These are phyloP conservation scores for Curvularia sp. DNA, from an alignment of 2,329 filamentous ascomycete genomes.

Conservation along the genomic window DNA sequence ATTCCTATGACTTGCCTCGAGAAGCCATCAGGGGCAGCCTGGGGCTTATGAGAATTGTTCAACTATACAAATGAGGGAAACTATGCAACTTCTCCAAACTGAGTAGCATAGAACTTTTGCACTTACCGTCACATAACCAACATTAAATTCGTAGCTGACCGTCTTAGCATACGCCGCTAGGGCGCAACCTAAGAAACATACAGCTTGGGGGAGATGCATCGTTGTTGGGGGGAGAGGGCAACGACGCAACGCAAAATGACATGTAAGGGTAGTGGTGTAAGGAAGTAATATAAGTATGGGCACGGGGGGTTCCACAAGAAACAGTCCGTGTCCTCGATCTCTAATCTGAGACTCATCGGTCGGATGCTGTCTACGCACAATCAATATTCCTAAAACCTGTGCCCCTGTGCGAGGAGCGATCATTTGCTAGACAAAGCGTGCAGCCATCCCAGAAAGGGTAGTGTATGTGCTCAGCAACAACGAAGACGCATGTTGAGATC, in stretches of 20 bases:
- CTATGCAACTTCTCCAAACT: background rate
- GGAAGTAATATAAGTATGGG: slow-evolving; percentile 9
- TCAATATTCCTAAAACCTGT: slow-evolving; percentile 1
- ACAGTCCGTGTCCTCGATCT: slow-evolving; percentile 6
- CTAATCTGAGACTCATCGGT: background rate
- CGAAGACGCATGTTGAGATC: slow-evolving; percentile 1
- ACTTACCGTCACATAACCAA: slow-evolving; percentile 57
- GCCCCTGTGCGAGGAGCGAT: slow-evolving; percentile 6
- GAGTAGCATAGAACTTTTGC: too few relatives aligned
- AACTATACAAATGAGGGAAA: too few relatives aligned
- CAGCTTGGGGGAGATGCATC: slow-evolving; percentile 15
- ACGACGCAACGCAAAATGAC: background rate
- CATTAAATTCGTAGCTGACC: slow-evolving; percentile 59
- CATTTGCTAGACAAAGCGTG: slow-evolving; percentile 1
- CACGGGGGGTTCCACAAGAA: background rate
- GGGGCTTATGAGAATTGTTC: background rate
- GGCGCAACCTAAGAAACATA: slow-evolving; percentile 18
- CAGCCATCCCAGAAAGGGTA: slow-evolving; percentile 2
- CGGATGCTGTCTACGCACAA: background rate
- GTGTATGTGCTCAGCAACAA: background rate
- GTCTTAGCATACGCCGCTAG: slow-evolving; percentile 38
- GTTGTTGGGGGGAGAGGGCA: background rate
- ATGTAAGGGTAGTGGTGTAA: background rate
- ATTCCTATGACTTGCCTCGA: slow-evolving; percentile 75
- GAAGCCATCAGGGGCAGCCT: slow-evolving; percentile 66